These are phyloP conservation scores for Juglanconis oblonga DNA, from an alignment of 2,329 filamentous ascomycete species.

Conservation along the genomic window DNA sequence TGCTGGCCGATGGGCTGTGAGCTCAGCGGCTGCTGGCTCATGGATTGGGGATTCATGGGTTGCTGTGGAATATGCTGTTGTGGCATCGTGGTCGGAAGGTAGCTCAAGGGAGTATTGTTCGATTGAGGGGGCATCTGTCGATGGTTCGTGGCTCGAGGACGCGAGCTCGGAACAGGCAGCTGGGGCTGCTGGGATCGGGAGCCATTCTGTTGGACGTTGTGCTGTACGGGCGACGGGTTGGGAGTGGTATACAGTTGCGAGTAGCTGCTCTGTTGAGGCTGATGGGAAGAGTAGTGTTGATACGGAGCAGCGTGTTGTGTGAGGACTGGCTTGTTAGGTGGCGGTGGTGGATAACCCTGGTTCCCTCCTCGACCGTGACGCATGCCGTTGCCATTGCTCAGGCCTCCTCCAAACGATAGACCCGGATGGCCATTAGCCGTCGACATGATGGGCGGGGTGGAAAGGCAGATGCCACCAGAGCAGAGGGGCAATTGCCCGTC, in stretches of 20 bases:
- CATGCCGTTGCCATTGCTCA: slow-evolving; percentile 36
- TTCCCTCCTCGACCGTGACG: slow-evolving; percentile 47
- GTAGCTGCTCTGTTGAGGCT: slow-evolving; percentile 45
- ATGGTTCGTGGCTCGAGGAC: slow-evolving; percentile 39
- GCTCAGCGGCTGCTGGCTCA: neutral
- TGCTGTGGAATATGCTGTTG: slow-evolving; percentile 28
- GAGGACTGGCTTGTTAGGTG: slow-evolving; percentile 50
- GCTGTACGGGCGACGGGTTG: slow-evolving; percentile 44
- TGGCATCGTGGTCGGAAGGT: slow-evolving; percentile 33
- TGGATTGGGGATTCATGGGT: neutral
- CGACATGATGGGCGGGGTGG: slow-evolving; percentile 26
- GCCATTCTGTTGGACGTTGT: slow-evolving; percentile 43
- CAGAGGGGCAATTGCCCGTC: neutral
- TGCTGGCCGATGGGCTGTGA: neutral
- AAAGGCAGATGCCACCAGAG: slow-evolving; percentile 4
- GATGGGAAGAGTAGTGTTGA: slow-evolving; percentile 52
- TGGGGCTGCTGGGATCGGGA: slow-evolving; percentile 40
- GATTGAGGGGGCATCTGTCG: slow-evolving; percentile 44
- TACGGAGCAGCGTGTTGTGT: slow-evolving; percentile 54
- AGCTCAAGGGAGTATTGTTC: slow-evolving; percentile 30
- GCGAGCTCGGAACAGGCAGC: slow-evolving; percentile 43
- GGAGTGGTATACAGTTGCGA: slow-evolving; percentile 50
- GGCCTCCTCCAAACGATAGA: slow-evolving; percentile 40
- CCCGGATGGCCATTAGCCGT: slow-evolving; percentile 49
- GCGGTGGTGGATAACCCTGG: slow-evolving; percentile 40